A percentile compares a stretch with the other conserved stretches of the same genome.
Evolutionary conservation across 441 rosid genomes (phyloP).

Genomic region (Gossypium davidsonii): DNA sequence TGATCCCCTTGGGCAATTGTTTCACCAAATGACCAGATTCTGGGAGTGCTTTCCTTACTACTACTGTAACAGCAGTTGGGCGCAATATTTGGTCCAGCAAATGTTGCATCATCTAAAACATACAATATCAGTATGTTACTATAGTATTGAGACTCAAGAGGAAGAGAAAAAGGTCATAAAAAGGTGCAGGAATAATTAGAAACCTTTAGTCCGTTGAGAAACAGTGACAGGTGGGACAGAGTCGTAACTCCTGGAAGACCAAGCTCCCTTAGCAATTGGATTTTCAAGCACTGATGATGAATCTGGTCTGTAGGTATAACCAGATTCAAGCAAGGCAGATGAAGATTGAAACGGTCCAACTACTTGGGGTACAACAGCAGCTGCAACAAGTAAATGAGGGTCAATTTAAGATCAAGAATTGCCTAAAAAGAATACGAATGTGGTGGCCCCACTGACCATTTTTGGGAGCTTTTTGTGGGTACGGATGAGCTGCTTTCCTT

Average conservation of each 20-base stretch:
- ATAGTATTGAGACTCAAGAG: background rate
- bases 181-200: background rate
- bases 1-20: conserved; percentile 35
- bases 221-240: conserved; percentile 26
- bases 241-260: conserved; percentile 46
- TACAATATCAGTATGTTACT: background rate
- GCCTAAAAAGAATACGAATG: background rate
- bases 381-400: conserved; percentile 19
- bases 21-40: conserved; percentile 35
- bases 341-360: conserved; percentile 42
- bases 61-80: conserved; percentile 41
- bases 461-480: conserved; percentile 86
- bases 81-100: conserved; percentile 25
- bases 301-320: conserved; percentile 34
- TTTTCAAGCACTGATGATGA: conserved; percentile 37
- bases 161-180: background rate
- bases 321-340: conserved; percentile 44
- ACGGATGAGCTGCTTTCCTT: conserved; percentile 90
- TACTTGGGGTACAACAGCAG: conserved; percentile 39
- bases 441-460: conserved; percentile 28
- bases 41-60: conserved; percentile 53
- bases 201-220: conserved; percentile 47
- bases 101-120: conserved; percentile 35
- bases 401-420: conserved; percentile 14
- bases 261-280: conserved; percentile 27